Evolutionary conservation across 1,139 yeast genomes (phyloP), one percentile per base, ranked within the genome.

Genomic region (Fermentozyma sake): DNA sequence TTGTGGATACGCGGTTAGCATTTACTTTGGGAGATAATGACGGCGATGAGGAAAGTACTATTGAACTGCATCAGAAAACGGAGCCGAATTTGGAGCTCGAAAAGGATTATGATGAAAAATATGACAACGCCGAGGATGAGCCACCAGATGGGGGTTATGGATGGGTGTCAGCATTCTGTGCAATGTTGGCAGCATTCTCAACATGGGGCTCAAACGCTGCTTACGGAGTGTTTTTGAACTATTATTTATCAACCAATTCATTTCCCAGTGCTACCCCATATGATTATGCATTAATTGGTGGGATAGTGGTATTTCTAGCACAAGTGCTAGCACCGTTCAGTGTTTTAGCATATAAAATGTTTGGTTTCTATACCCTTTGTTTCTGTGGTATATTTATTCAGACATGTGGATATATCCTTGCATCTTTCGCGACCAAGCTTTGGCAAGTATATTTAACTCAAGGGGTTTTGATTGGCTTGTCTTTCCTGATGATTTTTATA

Each of bases 161-260:
- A 2, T 82, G 91, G 86, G 72, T 78, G 9, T 66, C 77, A 28
- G 75, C 77, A 0, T 31, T 69, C 3, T 68, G 79, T 37, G 71
- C 72, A 0, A 60, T 72, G 46, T 42, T 69, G 22, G 47, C 59
- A 16, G 48, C 54, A 14, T 61, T 76, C 23, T 67, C 74, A 16
- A 72, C 86, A 2, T 83, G 93, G 93, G 94, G 93, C 12, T 62
- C 77, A 24, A 79, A 77, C 44, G 72, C 83, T 4, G 71, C 76
- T 1, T 82, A 68, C 45, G 87, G 89, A 25, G 79, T 83, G 3
- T 79, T 74, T 40, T 55, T 83, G 18, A 67, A 74, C 16, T 76
- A 61, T 42, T 82, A 78, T 45, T 45, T 76, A 15, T 48, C 60
- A 12, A 17, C 31, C 6, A 48, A 68, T 25, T 54, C 60, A 2